Percentiles rank a stretch among this genome's conserved stretches.
These are phyloP conservation scores for Diplotaxis tenuifolia DNA, from an alignment of 345 rosid genomes.

Conservation along the genomic window DNA sequence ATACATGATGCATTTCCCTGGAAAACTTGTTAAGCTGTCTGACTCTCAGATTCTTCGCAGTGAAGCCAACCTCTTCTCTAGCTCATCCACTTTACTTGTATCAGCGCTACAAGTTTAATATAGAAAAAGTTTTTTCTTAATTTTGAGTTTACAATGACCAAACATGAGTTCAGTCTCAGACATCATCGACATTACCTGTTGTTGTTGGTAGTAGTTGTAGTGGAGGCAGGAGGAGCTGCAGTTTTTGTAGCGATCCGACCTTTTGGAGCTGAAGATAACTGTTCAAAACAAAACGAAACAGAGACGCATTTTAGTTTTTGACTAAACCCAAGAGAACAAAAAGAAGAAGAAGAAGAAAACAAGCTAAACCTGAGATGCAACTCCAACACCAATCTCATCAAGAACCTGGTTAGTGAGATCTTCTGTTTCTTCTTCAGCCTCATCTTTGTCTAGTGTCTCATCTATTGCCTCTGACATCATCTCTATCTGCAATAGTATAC, in stretches of 20 bases:
- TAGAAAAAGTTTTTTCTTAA: neutral
- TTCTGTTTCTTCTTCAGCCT: too few species aligned
- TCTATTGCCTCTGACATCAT: constrained; percentile 99
- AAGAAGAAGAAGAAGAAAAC: neutral
- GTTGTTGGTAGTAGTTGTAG: constrained; percentile 21
- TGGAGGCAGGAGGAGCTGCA: constrained; percentile 21
- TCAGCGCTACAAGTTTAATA: constrained; percentile 47
- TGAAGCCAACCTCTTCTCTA: constrained; percentile 89
- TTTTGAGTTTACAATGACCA: neutral
- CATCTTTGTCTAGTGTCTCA: too few species aligned
- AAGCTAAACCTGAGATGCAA: constrained; percentile 96
- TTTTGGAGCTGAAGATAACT: constrained; percentile 97
- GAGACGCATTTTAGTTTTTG: neutral
- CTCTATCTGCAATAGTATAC: constrained; percentile 66
- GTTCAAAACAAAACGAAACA: constrained; percentile 15
- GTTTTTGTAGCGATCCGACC: constrained; percentile 55
- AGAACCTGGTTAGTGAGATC: too few species aligned
- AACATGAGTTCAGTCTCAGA: neutral
- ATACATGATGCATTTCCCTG: neutral
- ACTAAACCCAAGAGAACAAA: neutral
- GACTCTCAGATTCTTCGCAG: constrained; percentile 63
- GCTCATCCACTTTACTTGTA: constrained; percentile 74
- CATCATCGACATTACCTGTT: neutral
- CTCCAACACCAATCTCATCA: too few species aligned
- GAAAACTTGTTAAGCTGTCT: neutral